Conservation (phyloP, 2,329 filamentous ascomycete species). For the Colletotrichum sansevieriae region DNA sequence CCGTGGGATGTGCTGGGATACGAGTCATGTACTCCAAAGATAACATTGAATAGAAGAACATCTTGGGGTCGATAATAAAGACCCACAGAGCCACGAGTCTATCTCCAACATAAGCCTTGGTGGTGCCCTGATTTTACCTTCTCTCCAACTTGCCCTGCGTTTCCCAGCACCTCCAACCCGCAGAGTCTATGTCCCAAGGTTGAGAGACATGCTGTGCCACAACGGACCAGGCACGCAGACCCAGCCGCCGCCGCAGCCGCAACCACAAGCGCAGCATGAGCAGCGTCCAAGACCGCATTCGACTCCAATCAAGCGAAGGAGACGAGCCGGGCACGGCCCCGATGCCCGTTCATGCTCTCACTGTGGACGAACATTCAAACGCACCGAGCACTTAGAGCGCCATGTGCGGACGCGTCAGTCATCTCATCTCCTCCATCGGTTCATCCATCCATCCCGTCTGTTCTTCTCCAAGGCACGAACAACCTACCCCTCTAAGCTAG, state of each 20-base stretch:
- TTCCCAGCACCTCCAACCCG: slow-evolving; percentile 29
- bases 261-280: slow-evolving; percentile 36
- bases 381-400: slow-evolving; percentile 60
- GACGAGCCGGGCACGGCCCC: slow-evolving; percentile 41
- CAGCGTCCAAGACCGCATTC: slow-evolving; percentile 36
- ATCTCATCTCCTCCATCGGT: slow-evolving; percentile 8
- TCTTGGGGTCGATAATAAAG: slow-evolving; percentile 24
- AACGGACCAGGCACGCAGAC: slow-evolving; percentile 21
- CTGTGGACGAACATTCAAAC: slow-evolving; percentile 59
- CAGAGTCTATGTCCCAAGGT: neutral
- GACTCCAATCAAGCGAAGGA: slow-evolving; percentile 43
- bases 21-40: slow-evolving; percentile 38
- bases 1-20: slow-evolving; percentile 15
- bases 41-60: neutral
- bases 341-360: slow-evolving; percentile 53
- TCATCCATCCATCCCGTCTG: neutral
- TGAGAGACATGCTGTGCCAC: slow-evolving; percentile 38
- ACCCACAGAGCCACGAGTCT: slow-evolving; percentile 23
- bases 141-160: slow-evolving; percentile 37
- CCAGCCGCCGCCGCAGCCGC: slow-evolving; percentile 19
- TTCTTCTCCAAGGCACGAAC: slow-evolving; percentile 19
- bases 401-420: slow-evolving; percentile 61
- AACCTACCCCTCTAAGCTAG: neutral
- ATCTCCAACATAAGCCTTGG: slow-evolving; percentile 41
- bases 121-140: slow-evolving; percentile 22